These are phyloP conservation scores for Cicer bijugum DNA, from an alignment of 306 rosid species.

Conservation along the genomic window DNA sequence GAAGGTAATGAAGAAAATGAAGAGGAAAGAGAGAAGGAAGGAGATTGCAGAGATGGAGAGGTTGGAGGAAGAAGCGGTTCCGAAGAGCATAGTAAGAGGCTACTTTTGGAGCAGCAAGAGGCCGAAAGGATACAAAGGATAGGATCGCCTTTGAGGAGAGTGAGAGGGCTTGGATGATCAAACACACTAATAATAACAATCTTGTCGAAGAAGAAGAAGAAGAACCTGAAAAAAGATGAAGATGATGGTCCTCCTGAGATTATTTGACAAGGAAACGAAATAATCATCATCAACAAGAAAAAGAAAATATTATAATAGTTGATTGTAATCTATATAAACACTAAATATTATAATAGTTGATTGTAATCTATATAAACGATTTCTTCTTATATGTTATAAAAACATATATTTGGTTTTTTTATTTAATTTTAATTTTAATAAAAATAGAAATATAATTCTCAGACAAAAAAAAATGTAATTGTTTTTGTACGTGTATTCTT, in stretches of 20 bases:
- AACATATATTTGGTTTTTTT: too few relatives aligned
- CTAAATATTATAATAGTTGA: too few relatives aligned
- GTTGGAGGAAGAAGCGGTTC: slow-evolving; percentile 73
- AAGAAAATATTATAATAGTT: not conserved
- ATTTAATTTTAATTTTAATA: too few relatives aligned
- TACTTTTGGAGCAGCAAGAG: slow-evolving; percentile 61
- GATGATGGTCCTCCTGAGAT: slow-evolving; percentile 73
- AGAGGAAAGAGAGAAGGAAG: slow-evolving; percentile 69
- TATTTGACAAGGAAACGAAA: slow-evolving; percentile 88
- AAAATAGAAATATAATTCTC: too few relatives aligned
- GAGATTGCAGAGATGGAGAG: slow-evolving; percentile 63
- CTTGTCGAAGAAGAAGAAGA: slow-evolving; percentile 21
- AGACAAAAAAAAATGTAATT: too few relatives aligned
- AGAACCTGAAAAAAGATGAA: not conserved
- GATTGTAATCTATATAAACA: too few relatives aligned
- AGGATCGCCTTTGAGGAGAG: slow-evolving; percentile 63
- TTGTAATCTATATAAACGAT: too few relatives aligned
- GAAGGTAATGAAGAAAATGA: slow-evolving; percentile 75
- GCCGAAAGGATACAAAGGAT: slow-evolving; percentile 65
- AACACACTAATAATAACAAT: too few relatives aligned
- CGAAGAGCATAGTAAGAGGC: slow-evolving; percentile 55
- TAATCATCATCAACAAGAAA: slow-evolving; percentile 67
- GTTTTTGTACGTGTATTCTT: too few relatives aligned
- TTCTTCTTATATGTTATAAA: too few relatives aligned
- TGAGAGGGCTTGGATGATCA: slow-evolving; percentile 59